A percentile compares a stretch with the other conserved stretches of the same genome.
Conservation (phyloP, 108 stramenopile species). For the Cyclotella choctawhatcheeana region DNA sequence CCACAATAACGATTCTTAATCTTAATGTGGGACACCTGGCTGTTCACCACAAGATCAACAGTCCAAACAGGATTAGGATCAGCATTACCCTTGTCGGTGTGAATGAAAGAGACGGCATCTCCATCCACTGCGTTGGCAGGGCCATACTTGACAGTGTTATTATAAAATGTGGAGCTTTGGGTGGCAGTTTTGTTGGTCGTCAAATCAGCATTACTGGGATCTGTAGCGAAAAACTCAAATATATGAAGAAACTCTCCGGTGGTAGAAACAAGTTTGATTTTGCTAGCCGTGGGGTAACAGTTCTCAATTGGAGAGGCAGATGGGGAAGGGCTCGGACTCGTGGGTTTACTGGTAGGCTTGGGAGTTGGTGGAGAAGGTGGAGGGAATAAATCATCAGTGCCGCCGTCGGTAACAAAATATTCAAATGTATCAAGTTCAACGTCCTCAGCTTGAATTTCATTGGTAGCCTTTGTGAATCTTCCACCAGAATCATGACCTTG, state of each 20-base stretch:
- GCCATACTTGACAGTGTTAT: background rate
- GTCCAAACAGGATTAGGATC: background rate
- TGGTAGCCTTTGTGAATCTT: too few relatives aligned
- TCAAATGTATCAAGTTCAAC: too few relatives aligned
- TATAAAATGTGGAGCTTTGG: slow-evolving; percentile 25
- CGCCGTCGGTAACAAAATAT: too few relatives aligned
- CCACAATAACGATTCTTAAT: background rate
- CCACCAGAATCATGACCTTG: too few relatives aligned
- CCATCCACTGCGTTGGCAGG: slow-evolving; percentile 21
- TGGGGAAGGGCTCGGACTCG: too few relatives aligned
- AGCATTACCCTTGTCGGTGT: slow-evolving; percentile 8
- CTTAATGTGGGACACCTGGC: background rate
- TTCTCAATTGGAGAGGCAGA: too few relatives aligned
- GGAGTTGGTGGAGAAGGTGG: too few relatives aligned
- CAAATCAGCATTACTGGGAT: background rate
- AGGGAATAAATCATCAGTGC: too few relatives aligned
- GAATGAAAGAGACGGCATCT: background rate
- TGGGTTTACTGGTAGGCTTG: too few relatives aligned
- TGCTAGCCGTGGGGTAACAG: background rate
- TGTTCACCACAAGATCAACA: background rate
- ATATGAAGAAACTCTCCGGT: background rate
- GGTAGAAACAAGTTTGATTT: background rate
- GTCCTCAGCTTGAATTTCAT: too few relatives aligned
- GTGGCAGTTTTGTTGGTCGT: slow-evolving; percentile 15
- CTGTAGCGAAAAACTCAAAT: background rate